A percentile compares a stretch with the other conserved stretches of the same genome.
phyloP scores from a whole-genome alignment of 805 yeast species.

The Yarrowia sp. region DNA sequence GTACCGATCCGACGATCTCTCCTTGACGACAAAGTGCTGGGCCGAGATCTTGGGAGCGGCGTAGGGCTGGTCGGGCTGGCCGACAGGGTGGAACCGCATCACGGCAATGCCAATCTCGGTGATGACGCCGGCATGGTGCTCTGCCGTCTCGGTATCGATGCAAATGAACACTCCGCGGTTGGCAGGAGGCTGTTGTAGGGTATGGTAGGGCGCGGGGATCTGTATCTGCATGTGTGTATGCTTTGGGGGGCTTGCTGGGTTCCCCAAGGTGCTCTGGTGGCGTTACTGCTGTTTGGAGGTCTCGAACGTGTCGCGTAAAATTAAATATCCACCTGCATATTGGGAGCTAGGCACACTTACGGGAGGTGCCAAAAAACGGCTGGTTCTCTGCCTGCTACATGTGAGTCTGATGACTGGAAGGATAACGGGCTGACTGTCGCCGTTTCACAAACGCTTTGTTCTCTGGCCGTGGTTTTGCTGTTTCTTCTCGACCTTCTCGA shows the following conservation, averaged over 20 bases:
- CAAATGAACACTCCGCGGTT: constrained; percentile 24
- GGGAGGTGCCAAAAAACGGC: background rate
- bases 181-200: background rate
- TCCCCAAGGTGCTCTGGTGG: background rate
- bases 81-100: constrained; percentile 32
- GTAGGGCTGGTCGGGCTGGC: constrained; percentile 10
- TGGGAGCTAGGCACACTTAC: background rate
- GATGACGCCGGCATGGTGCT: constrained; percentile 12
- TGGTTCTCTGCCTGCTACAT: constrained; percentile 1
- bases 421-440: background rate
- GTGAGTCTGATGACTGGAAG: background rate
- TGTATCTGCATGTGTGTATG: background rate
- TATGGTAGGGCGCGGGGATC: background rate
- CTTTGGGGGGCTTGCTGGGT: background rate
- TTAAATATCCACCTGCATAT: background rate
- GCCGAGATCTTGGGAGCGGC: constrained; percentile 9
- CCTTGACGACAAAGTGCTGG: constrained; percentile 25
- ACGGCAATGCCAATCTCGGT: constrained; percentile 29
- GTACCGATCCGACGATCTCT: constrained; percentile 8
- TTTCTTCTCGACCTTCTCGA: background rate
- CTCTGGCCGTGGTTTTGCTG: background rate
- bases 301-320: constrained; percentile 1
- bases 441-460: background rate
- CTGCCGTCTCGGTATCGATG: constrained; percentile 27
- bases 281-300: background rate